Evolutionary conservation across 257 asterid genomes (phyloP), one percentile per base, ranked within the genome.

Genomic region (Capsicum chinense): DNA sequence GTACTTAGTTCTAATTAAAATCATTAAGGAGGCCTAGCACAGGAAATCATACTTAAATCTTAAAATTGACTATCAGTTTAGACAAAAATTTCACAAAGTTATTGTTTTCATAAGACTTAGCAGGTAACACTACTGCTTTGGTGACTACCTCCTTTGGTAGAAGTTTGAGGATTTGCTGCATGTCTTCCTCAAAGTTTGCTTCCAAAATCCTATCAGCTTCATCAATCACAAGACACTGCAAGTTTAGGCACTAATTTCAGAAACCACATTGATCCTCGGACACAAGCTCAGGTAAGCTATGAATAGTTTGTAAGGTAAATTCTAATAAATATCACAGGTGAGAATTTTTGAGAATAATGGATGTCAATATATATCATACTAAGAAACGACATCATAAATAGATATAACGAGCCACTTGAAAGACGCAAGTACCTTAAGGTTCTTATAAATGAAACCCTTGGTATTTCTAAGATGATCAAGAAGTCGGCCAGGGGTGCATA

Each of bases 181-280:
- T 97, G 85, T 97, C 98, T 64, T 92, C 95, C 90, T 95, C 99
- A 84, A 97, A 97, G 83, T 97, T 97, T 33, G 93, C 95, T 92
- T 97, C 99, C 90, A 97, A 86, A 83, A 97, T 95, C 90, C 99
- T 88, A 86, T 97, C 99, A 84, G 99, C 99, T 90, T 97, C 99
- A 86, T 97, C 99, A 82, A 97, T 92, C 71, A 93, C 79, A 33
- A 97, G 97, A 88, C 98, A 95, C 99, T 97, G 95, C 94, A 89
- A 83, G 89, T 84, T 78, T 84, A 76, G 81, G 56, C 69, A 88
- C 60, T 58, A 82, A 79, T 11, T 79, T 35, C 81, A 76, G 26
- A 76, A 76, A 76, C 81, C 81, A 76, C 48, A 26, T 56, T 33
- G 80, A 50, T 26, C 14, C 63, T 76, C 7, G 81, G 60, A 76